These are phyloP conservation scores for Fraxinus quadrangulata DNA, from an alignment of 257 asterid genomes.

Conservation along the genomic window DNA sequence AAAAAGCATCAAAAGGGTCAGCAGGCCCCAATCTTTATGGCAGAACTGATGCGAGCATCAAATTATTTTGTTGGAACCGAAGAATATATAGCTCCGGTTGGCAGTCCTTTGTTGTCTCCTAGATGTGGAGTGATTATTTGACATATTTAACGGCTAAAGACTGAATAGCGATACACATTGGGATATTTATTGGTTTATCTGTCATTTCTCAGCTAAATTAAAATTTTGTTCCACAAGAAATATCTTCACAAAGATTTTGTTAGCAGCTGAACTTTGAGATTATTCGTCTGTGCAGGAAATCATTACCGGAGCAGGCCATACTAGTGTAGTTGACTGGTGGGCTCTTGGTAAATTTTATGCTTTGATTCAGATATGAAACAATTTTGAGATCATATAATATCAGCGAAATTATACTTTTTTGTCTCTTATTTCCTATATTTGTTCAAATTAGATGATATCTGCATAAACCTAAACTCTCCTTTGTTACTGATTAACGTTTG, in stretches of 20 bases:
- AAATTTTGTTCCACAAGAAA: not conserved
- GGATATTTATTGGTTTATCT: not conserved
- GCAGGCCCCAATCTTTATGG: slow-evolving; percentile 79
- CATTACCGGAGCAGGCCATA: slow-evolving; percentile 91
- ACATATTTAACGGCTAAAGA: not conserved
- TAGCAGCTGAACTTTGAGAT: slow-evolving; percentile 10
- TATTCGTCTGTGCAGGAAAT: slow-evolving; percentile 63
- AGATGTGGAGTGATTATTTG: not conserved
- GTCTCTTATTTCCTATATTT: not conserved
- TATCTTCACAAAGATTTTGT: not conserved
- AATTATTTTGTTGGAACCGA: slow-evolving; percentile 96
- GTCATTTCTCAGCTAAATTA: not conserved
- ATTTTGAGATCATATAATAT: not conserved
- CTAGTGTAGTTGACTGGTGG: slow-evolving; percentile 99
- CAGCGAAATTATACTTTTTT: not conserved
- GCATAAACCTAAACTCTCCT: not conserved
- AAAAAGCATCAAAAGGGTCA: slow-evolving; percentile 60
- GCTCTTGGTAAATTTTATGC: slow-evolving; percentile 74
- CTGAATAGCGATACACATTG: too few species aligned
- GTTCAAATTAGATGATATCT: not conserved
- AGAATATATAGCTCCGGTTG: slow-evolving; percentile 96
- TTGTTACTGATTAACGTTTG: not conserved
- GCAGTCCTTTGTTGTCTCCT: slow-evolving; percentile 28
- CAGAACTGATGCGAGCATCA: slow-evolving; percentile 97
- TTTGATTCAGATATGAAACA: not conserved